Evolutionary conservation across 306 rosid genomes (phyloP), one percentile per base, ranked within the genome.

Genomic region (Comarum palustre): DNA sequence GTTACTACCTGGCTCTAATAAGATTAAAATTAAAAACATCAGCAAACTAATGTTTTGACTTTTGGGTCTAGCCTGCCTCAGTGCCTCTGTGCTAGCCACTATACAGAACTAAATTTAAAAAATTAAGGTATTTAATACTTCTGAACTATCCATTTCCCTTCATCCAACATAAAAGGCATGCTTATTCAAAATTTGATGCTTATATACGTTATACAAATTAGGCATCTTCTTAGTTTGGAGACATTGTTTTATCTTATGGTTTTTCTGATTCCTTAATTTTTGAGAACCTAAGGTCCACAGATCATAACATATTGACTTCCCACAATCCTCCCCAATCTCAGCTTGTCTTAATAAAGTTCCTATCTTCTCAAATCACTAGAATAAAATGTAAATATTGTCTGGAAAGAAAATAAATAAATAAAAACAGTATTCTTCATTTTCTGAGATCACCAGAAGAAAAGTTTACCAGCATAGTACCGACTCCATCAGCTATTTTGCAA

Each of bases 401-500:
- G 41, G 47, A 42, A 31, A 60, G 15, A 6, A 4, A 6, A 1
- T n/a, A n/a, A n/a, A n/a, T n/a, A n/a, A n/a, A n/a, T 13, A 58
- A 25, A 15, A 15, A 19, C 66, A 31, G 8, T 66, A 66, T 22
- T 42, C 34, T 12, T 6, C 42, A 42, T 41, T 66, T 66, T 42
- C 71, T 25, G 41, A 68, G 72, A 29, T 68, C 39, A 46, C 25
- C 25, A 46, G 27, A 15, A 27, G 42, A 17, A 68, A 66, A 72
- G 31, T 73, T 72, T 91, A 94, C 99, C 99, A 94, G 86, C 97
- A 94, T 87, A 64, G 89, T 75, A 74, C 97, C 99, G 84, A 88
- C 87, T 76, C 99, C 99, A 83, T 94, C 99, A 61, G 99, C 99
- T 68, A 94, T 90, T 81, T 94, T 94, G 83, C 99, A 94, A 66